Percentiles rank a stretch among this genome's conserved stretches.
Evolutionary conservation across 2,329 filamentous ascomycete species (phyloP).

Genomic region (Cryphonectria parasitica): DNA sequence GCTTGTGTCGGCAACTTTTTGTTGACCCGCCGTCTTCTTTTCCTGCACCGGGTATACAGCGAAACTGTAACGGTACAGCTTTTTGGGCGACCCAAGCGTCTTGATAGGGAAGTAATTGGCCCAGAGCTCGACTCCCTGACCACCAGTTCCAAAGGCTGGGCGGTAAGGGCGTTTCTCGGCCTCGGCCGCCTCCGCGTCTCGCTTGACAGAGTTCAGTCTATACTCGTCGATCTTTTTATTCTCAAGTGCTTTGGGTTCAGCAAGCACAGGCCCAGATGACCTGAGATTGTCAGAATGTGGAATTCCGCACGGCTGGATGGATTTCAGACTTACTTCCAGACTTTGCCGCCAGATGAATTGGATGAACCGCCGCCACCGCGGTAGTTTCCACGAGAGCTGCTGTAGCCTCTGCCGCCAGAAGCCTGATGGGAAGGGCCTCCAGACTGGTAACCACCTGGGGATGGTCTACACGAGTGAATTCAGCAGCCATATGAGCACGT

Average conservation of each 20-base stretch:
- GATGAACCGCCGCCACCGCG: neutral
- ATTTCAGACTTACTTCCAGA: neutral
- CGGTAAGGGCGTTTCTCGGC: neutral
- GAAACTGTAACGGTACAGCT: conserved; percentile 1
- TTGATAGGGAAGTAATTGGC: conserved; percentile 58
- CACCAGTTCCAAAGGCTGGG: conserved; percentile 33
- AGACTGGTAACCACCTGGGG: neutral
- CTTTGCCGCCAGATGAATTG: neutral
- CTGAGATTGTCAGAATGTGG: neutral
- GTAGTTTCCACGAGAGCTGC: neutral
- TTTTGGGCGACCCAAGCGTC: conserved; percentile 36
- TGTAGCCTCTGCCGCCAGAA: neutral
- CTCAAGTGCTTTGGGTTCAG: neutral
- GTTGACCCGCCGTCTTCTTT: neutral
- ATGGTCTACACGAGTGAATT: neutral
- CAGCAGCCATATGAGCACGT: neutral
- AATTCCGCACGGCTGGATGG: neutral
- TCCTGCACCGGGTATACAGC: neutral
- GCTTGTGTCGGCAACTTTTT: neutral
- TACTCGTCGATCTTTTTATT: neutral
- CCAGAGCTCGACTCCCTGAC: conserved; percentile 51
- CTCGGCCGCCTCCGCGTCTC: neutral
- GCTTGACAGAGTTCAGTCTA: neutral
- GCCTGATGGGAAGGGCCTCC: neutral
- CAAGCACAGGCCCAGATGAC: neutral